A percentile compares a stretch with the other conserved stretches of the same genome.
These are phyloP conservation scores for Pleoardoris graminearum DNA, from an alignment of 2,329 filamentous ascomycete species.

Conservation along the genomic window DNA sequence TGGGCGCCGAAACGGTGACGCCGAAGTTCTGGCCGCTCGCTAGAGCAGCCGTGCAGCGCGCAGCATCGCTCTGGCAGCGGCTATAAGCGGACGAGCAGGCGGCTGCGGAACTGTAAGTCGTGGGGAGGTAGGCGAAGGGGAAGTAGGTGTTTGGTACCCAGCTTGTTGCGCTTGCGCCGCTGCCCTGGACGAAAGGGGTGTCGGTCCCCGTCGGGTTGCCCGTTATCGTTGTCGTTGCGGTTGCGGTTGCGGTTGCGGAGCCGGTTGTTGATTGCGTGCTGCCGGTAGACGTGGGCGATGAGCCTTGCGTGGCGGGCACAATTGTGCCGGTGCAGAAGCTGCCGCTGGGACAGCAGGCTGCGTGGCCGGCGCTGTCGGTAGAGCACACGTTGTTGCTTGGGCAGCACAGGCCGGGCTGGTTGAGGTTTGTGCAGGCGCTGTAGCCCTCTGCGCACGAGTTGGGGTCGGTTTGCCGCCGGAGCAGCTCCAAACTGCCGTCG, in stretches of 20 bases:
- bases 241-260: slow-evolving; percentile 6
- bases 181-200: slow-evolving; percentile 27
- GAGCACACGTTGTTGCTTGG: slow-evolving; percentile 57
- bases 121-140: slow-evolving; percentile 58
- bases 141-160: slow-evolving; percentile 54
- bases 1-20: slow-evolving; percentile 55
- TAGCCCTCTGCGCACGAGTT: slow-evolving; percentile 56
- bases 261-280: slow-evolving; percentile 3
- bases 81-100: slow-evolving; percentile 60
- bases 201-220: slow-evolving; percentile 13
- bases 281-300: slow-evolving; percentile 5
- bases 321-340: slow-evolving; percentile 62
- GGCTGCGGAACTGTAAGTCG: slow-evolving; percentile 55
- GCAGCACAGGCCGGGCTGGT: slow-evolving; percentile 61
- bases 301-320: slow-evolving; percentile 15
- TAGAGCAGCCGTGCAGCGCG: slow-evolving; percentile 47
- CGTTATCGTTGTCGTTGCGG: slow-evolving; percentile 26
- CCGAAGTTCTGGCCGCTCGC: slow-evolving; percentile 52
- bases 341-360: slow-evolving; percentile 64
- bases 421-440: slow-evolving; percentile 56
- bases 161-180: slow-evolving; percentile 36
- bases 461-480: slow-evolving; percentile 41
- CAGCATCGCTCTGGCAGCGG: slow-evolving; percentile 53
- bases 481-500: slow-evolving; percentile 28
- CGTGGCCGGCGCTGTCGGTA: slow-evolving; percentile 58